A percentile compares a stretch with the other conserved stretches of the same genome.
Evolutionary conservation across 805 yeast species (phyloP).

Genomic region (Suhomyces xylopsoci): DNA sequence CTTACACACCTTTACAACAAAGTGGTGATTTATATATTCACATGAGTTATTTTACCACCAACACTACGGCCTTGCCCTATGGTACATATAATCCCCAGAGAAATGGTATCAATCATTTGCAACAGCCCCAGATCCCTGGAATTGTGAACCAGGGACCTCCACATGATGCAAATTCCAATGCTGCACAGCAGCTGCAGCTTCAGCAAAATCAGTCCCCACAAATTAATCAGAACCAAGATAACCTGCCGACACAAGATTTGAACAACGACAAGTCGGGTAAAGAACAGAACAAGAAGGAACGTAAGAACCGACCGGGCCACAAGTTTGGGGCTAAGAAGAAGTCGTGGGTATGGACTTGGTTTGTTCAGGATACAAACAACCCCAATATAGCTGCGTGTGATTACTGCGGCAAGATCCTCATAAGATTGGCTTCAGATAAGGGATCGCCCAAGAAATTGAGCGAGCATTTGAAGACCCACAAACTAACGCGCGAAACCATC

Average conservation of each 20-base stretch:
- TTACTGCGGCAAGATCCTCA: constrained; percentile 48
- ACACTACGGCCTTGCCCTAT: constrained; percentile 6
- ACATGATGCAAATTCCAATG: constrained; percentile 1
- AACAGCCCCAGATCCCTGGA: constrained; percentile 7
- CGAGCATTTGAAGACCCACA: constrained; percentile 56
- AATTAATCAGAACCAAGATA: background rate
- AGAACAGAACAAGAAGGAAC: constrained; percentile 20
- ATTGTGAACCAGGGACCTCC: constrained; percentile 4
- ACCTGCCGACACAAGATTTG: background rate
- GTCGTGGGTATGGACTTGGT: constrained; percentile 66
- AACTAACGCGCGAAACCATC: constrained; percentile 38
- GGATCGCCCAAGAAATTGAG: constrained; percentile 59
- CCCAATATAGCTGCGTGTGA: constrained; percentile 54
- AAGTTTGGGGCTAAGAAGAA: constrained; percentile 59
- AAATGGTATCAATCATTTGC: constrained; percentile 2
- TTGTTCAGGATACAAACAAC: constrained; percentile 47
- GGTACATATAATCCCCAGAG: constrained; percentile 9
- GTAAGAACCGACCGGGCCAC: constrained; percentile 50
- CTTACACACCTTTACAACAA: background rate
- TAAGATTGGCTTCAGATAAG: constrained; percentile 49
- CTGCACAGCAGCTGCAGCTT: constrained; percentile 1
- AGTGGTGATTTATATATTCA: background rate
- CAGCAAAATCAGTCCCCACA: constrained; percentile 4
- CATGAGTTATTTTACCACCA: constrained; percentile 9
- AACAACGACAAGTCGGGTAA: background rate